Evolutionary conservation across 2,329 filamentous ascomycete species (phyloP).

Genomic region (Penicillium crustosum): DNA sequence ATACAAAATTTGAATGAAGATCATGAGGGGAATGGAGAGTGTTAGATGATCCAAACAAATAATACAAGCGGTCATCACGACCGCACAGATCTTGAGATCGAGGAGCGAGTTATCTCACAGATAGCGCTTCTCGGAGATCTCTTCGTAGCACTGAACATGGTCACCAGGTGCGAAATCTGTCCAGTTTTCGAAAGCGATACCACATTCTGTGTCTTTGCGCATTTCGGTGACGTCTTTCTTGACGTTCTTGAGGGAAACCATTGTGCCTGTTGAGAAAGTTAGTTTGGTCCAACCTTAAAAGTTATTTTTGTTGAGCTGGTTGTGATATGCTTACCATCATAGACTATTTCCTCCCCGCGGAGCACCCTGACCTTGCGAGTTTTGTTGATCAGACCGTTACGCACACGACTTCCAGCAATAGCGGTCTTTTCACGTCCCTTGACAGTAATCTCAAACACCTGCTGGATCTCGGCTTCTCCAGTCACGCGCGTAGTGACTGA

Average conservation of each 20-base stretch:
- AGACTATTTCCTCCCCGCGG: conserved; percentile 68
- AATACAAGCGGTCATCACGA: conserved; percentile 5
- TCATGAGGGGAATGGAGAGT: conserved; percentile 7
- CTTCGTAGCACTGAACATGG: conserved; percentile 83
- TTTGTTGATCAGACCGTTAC: conserved; percentile 72
- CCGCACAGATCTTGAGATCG: neutral
- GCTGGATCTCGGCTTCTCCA: conserved; percentile 82
- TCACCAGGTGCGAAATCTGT: conserved; percentile 77
- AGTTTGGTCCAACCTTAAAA: conserved; percentile 2
- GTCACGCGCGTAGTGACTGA: conserved; percentile 67
- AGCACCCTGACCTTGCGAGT: conserved; percentile 68
- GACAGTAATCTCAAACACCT: conserved; percentile 80
- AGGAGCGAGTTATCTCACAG: conserved; percentile 28
- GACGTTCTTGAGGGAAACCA: conserved; percentile 81
- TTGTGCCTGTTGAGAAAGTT: conserved; percentile 57
- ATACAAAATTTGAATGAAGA: conserved; percentile 9
- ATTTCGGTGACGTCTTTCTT: conserved; percentile 91
- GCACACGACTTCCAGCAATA: conserved; percentile 83
- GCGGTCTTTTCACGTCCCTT: conserved; percentile 68
- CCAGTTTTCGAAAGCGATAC: conserved; percentile 80
- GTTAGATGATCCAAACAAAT: conserved; percentile 1
- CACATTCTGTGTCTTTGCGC: conserved; percentile 91
- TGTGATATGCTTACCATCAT: conserved; percentile 67
- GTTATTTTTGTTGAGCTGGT: neutral
- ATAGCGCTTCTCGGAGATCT: conserved; percentile 68